Conservation (phyloP, 306 rosid genomes). For the Cucumis cinereus region DNA sequence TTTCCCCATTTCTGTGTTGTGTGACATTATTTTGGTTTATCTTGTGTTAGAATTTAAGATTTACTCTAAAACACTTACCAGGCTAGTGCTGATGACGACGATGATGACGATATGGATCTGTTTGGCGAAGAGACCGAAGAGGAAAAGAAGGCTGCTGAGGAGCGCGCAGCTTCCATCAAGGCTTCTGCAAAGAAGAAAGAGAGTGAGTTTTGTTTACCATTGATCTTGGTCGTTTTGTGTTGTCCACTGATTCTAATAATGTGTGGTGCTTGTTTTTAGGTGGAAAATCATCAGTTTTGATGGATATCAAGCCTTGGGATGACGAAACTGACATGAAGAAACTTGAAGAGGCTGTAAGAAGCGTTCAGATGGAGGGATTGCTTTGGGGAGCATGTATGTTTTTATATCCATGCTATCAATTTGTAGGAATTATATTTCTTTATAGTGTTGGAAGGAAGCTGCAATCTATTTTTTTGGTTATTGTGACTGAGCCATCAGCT, state of each 20-base stretch:
- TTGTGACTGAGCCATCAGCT: background rate
- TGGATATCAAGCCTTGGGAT: slow-evolving; percentile 97
- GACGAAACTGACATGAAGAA: slow-evolving; percentile 91
- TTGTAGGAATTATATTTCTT: background rate
- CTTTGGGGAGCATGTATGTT: slow-evolving; percentile 87
- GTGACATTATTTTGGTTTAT: no score
- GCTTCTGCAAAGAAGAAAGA: slow-evolving; percentile 73
- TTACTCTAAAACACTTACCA: background rate
- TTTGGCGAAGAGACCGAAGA: slow-evolving; percentile 95
- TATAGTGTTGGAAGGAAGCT: background rate
- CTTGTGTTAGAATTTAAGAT: background rate
- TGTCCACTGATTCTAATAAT: background rate
- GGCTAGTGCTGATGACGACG: slow-evolving; percentile 9
- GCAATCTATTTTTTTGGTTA: background rate
- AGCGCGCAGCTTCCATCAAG: slow-evolving; percentile 71
- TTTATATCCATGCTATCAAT: background rate
- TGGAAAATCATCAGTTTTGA: slow-evolving; percentile 78
- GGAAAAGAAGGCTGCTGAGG: slow-evolving; percentile 92
- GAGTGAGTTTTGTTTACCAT: slow-evolving; percentile 26
- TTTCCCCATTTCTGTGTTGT: no score
- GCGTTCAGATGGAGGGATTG: slow-evolving; percentile 55
- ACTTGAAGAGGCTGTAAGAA: slow-evolving; percentile 83
- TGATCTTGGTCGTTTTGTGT: background rate
- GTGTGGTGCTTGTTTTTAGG: slow-evolving; percentile 19
- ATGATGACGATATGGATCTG: slow-evolving; percentile 31